phyloP scores from a whole-genome alignment of 441 rosid genomes.

The Populus trichocarpa region DNA sequence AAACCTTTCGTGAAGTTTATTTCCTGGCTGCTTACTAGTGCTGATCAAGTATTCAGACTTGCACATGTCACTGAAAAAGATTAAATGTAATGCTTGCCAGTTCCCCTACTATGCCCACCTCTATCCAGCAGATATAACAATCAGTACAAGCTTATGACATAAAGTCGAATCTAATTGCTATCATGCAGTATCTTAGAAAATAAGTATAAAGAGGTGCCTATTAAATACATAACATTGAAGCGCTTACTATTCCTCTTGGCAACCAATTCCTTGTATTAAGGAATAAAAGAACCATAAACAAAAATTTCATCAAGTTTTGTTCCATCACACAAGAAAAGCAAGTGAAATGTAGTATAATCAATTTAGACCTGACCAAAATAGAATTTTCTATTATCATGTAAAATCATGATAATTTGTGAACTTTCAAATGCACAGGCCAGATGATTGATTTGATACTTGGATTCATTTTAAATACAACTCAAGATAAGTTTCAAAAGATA shows the following conservation, averaged over 20 bases:
- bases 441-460: background rate
- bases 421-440: background rate
- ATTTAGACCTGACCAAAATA: background rate
- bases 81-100: background rate
- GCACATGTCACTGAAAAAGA: no score
- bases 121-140: background rate
- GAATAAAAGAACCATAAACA: background rate
- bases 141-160: background rate
- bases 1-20: background rate
- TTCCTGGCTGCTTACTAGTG: background rate
- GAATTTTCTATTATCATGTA: background rate
- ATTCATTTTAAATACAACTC: background rate
- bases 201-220: background rate
- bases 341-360: slow-evolving; percentile 1
- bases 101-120: background rate
- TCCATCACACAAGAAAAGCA: background rate
- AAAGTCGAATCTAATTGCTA: background rate
- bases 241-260: background rate
- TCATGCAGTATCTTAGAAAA: background rate
- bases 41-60: background rate
- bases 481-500: background rate
- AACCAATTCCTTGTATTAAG: background rate
- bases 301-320: background rate
- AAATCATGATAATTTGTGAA: background rate
- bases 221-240: background rate